These are phyloP conservation scores for Didymella arachidicola DNA, from an alignment of 2,329 filamentous ascomycete genomes.

Conservation along the genomic window DNA sequence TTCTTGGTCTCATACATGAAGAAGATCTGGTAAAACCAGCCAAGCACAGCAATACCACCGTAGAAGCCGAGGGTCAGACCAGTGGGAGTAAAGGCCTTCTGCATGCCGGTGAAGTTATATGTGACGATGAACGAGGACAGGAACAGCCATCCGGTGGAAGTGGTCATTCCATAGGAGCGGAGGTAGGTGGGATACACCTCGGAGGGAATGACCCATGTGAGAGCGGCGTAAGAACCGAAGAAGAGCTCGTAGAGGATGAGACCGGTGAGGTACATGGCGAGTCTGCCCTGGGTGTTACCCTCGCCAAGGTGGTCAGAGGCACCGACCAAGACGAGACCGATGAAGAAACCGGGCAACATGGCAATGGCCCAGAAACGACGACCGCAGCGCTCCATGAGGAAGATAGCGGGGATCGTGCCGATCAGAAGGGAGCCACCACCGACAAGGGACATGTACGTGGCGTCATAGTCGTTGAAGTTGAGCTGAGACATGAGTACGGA, in stretches of 20 bases:
- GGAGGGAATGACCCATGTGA: conserved; percentile 59
- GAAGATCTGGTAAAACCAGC: conserved; percentile 75
- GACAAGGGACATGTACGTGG: conserved; percentile 76
- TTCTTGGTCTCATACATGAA: conserved; percentile 82
- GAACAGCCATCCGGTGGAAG: conserved; percentile 72
- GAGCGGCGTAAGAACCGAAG: conserved; percentile 48
- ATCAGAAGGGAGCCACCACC: conserved; percentile 72
- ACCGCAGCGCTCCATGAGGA: conserved; percentile 76
- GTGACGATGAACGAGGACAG: conserved; percentile 76
- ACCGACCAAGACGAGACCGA: conserved; percentile 73
- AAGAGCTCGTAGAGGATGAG: conserved; percentile 58
- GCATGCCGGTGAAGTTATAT: conserved; percentile 77
- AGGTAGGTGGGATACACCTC: conserved; percentile 78
- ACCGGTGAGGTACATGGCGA: conserved; percentile 71
- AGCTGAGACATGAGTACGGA: conserved; percentile 71
- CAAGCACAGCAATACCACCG: conserved; percentile 74
- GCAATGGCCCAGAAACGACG: conserved; percentile 77
- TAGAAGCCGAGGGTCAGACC: conserved; percentile 76
- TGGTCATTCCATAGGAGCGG: conserved; percentile 76
- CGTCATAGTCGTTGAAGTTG: conserved; percentile 67
- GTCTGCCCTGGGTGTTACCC: conserved; percentile 51
- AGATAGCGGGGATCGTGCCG: conserved; percentile 72
- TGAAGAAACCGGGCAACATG: conserved; percentile 75
- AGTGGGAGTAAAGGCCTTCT: conserved; percentile 70
- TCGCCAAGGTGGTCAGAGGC: conserved; percentile 66